These are phyloP conservation scores for Albugo laibachii DNA, from an alignment of 352 stramenopile genomes.

Conservation along the genomic window DNA sequence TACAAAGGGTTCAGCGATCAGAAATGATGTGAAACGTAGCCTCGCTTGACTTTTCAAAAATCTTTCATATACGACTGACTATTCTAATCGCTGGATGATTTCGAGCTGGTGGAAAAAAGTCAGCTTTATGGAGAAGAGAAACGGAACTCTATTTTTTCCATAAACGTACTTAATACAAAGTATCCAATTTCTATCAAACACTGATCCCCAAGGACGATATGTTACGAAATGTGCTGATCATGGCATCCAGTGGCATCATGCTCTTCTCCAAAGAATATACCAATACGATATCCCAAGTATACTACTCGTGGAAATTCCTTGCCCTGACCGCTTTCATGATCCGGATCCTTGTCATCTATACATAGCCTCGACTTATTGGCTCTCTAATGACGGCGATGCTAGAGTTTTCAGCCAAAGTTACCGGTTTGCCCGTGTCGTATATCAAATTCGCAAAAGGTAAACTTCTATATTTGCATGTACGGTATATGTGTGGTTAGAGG, in stretches of 20 bases:
- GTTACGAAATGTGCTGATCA: conserved; percentile 85
- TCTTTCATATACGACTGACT: no score
- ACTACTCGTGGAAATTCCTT: background rate
- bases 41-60: no score
- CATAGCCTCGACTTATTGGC: conserved; percentile 68
- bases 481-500: background rate
- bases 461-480: background rate
- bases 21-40: no score
- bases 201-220: conserved; percentile 14
- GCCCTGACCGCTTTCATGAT: background rate
- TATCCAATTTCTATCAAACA: no score
- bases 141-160: no score
- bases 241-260: conserved; percentile 82
- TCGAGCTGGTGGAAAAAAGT: no score
- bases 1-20: no score
- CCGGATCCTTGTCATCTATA: background rate
- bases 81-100: no score
- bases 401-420: conserved; percentile 82
- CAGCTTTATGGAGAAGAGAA: no score
- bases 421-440: conserved; percentile 76
- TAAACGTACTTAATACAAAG: no score
- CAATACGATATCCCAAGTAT: conserved; percentile 67
- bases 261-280: conserved; percentile 86
- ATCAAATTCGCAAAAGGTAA: conserved; percentile 74
- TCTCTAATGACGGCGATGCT: conserved; percentile 83